Percentiles rank a stretch among this genome's conserved stretches.
Evolutionary conservation across 306 rosid species (phyloP).

Genomic region (Pterocarpus santalinus): DNA sequence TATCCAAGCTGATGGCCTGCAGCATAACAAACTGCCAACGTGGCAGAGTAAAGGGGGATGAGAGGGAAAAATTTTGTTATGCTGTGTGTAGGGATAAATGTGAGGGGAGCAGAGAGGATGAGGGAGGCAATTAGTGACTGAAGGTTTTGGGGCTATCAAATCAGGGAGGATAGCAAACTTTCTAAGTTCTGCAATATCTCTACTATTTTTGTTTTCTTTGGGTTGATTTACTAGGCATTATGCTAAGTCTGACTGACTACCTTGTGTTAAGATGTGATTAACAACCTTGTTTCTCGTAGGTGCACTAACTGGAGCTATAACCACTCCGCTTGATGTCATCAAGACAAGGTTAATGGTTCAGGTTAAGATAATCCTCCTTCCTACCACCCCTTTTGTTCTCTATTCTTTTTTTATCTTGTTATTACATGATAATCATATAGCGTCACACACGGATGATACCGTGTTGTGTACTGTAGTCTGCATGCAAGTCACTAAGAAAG

Average conservation of each 20-base stretch:
- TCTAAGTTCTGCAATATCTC: too few species aligned
- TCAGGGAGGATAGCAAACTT: too few species aligned
- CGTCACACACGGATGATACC: slow-evolving; percentile 1
- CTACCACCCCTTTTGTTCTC: background rate
- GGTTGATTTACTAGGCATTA: slow-evolving; percentile 27
- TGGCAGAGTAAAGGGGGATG: too few species aligned
- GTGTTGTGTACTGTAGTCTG: slow-evolving; percentile 10
- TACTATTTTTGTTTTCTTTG: slow-evolving; percentile 10
- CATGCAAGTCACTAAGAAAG: slow-evolving; percentile 32
- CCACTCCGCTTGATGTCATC: slow-evolving; percentile 96
- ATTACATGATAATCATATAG: background rate
- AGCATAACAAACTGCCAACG: too few species aligned
- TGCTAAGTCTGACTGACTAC: background rate
- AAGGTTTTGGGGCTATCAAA: too few species aligned
- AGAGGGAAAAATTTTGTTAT: too few species aligned
- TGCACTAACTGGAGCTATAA: slow-evolving; percentile 93
- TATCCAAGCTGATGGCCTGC: too few species aligned
- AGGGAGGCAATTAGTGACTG: too few species aligned
- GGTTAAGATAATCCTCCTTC: slow-evolving; percentile 55
- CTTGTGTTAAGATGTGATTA: slow-evolving; percentile 15
- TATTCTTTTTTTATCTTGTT: slow-evolving; percentile 1
- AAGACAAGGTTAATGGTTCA: slow-evolving; percentile 95
- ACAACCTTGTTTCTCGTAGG: slow-evolving; percentile 57
- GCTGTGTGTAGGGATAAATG: too few species aligned
- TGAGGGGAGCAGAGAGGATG: too few species aligned